Evolutionary conservation across 306 rosid genomes (phyloP), one percentile per base, ranked within the genome.

Genomic region (Geum urbanum): DNA sequence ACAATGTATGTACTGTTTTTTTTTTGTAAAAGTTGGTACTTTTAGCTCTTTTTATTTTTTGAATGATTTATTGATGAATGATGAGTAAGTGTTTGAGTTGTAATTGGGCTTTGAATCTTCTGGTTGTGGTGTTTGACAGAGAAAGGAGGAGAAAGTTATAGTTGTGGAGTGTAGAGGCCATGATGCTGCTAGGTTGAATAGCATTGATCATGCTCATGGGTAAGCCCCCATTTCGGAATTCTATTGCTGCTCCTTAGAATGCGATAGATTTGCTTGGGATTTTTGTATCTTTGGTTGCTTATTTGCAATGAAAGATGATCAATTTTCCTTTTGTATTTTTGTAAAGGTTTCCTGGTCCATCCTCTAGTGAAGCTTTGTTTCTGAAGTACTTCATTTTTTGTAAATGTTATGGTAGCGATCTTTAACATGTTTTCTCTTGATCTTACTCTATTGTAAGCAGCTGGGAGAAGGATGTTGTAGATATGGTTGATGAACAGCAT

Each of bases 91-190:
- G 11, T 48, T 63, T 56, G 1, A 7, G 12, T 32, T 70, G 7
- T 41, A 52, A 39, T 69, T 69, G 20, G 20, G 51, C 4, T 22
- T 15, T 9, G n/a, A n/a, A n/a, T n/a, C n/a, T n/a, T n/a, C n/a
- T 9, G 10, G 49, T 16, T 76, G 15, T 73, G 67, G 73, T 84
- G 14, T 74, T 15, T 75, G 66, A 73, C 84, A 90, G 99, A 79
- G 80, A 13, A 86, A 81, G 82, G 86, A 91, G 79, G 99, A 94
- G 69, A 86, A 3, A 74, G 61, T 65, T 39, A 84, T 89, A 12
- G 73, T 94, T 37, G 87, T 91, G 72, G 99, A 91, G 79, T 80
- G 96, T 82, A 85, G 87, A 80, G 99, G 99, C 65, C 99, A 94
- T 62, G 97, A 91, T 77, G 97, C 97, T 80, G 95, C 99, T 49